These are phyloP conservation scores for Boletus vermiculosoides DNA, from an alignment of 768 basidiomycete species.

Conservation along the genomic window DNA sequence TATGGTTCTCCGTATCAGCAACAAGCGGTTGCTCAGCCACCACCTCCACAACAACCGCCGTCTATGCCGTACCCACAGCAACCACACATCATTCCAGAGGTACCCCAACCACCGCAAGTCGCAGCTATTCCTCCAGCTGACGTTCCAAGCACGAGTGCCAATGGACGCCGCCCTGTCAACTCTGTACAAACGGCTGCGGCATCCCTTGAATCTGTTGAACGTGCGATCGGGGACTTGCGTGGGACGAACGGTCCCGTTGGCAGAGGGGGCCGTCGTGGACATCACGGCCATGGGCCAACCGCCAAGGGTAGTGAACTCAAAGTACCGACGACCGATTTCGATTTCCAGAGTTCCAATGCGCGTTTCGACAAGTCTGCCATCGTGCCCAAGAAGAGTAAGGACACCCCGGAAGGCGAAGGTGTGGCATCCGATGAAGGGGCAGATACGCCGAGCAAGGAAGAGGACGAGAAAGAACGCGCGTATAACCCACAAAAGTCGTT, in stretches of 20 bases:
- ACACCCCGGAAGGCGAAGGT: slow-evolving; percentile 30
- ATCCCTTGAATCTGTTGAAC: slow-evolving; percentile 70
- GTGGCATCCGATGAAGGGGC: slow-evolving; percentile 32
- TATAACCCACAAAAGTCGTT: slow-evolving; percentile 80
- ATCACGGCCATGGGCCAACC: slow-evolving; percentile 27
- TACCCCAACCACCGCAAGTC: slow-evolving; percentile 20
- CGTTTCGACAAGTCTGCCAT: slow-evolving; percentile 76
- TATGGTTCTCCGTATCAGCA: slow-evolving; percentile 33
- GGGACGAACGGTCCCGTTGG: slow-evolving; percentile 37
- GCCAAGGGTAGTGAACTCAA: slow-evolving; percentile 39
- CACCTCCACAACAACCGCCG: slow-evolving; percentile 30
- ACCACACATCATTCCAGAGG: slow-evolving; percentile 28
- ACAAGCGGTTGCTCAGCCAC: slow-evolving; percentile 32
- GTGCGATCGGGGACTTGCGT: slow-evolving; percentile 52
- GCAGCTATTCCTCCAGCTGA: slow-evolving; percentile 24
- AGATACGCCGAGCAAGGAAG: slow-evolving; percentile 31
- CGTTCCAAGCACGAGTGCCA: slow-evolving; percentile 24
- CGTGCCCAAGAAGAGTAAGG: slow-evolving; percentile 35
- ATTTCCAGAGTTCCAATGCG: slow-evolving; percentile 75
- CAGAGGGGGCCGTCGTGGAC: slow-evolving; percentile 40
- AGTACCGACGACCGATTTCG: slow-evolving; percentile 78
- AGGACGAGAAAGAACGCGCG: slow-evolving; percentile 45
- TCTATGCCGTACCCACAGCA: slow-evolving; percentile 30
- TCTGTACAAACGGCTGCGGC: slow-evolving; percentile 71
- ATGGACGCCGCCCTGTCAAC: slow-evolving; percentile 39